Evolutionary conservation across 441 rosid species (phyloP).

Genomic region (Pelargonium myrrhifolium): DNA sequence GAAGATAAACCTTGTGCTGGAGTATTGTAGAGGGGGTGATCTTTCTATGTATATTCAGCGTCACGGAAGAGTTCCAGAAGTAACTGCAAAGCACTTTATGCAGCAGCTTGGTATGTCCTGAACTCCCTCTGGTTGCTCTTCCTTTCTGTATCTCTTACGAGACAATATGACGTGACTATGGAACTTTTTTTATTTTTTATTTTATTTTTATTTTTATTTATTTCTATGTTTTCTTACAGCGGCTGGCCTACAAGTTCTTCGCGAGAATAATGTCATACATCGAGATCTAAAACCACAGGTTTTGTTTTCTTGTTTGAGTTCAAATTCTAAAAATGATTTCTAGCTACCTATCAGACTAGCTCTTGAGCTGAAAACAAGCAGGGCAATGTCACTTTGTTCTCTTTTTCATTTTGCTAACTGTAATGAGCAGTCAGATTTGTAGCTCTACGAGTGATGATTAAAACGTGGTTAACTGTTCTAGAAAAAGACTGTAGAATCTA

Average conservation of each 20-base stretch:
- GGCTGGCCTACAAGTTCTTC: constrained; percentile 77
- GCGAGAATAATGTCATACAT: constrained; percentile 88
- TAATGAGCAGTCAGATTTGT: too few species aligned
- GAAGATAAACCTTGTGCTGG: constrained; percentile 74
- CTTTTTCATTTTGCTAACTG: too few species aligned
- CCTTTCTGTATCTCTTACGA: constrained; percentile 13
- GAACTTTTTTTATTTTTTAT: constrained; percentile 11
- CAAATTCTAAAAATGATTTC: not conserved
- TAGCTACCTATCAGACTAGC: not conserved
- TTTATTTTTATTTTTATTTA: too few species aligned
- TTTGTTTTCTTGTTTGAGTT: constrained; percentile 18
- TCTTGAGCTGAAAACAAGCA: not conserved
- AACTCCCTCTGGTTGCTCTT: not conserved
- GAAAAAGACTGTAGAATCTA: too few species aligned
- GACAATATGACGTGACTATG: constrained; percentile 13
- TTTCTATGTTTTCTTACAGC: constrained; percentile 45
- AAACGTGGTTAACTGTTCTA: too few species aligned
- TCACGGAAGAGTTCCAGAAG: constrained; percentile 65
- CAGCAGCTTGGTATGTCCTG: constrained; percentile 62
- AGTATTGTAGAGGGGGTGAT: constrained; percentile 93
- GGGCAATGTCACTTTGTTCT: not conserved
- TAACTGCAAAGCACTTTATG: constrained; percentile 84
- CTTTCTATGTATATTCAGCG: constrained; percentile 74
- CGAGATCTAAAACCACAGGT: constrained; percentile 99
- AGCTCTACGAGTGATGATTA: too few species aligned